A percentile compares a stretch with the other conserved stretches of the same genome.
phyloP scores from a whole-genome alignment of 1,284 basidiomycete species.

The Microbotryum silenes-acaulis region DNA sequence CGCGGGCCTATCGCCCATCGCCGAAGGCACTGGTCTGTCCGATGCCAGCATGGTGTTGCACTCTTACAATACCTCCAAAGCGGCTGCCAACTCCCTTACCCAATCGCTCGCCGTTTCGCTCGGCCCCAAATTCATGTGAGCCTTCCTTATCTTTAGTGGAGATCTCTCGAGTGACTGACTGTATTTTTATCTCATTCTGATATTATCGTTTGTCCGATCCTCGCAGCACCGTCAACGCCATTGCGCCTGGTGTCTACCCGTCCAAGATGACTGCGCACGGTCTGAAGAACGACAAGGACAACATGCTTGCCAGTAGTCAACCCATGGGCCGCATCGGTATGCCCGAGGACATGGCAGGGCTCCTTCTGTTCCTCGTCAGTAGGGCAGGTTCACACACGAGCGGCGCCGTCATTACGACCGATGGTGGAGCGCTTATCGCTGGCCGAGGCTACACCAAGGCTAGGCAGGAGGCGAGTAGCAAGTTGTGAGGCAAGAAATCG shows the following conservation, averaged over 20 bases:
- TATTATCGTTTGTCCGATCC: too few relatives aligned
- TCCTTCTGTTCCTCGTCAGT: constrained; percentile 40
- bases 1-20: constrained; percentile 53
- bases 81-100: constrained; percentile 68
- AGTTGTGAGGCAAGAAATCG: too few relatives aligned
- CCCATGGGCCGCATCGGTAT: constrained; percentile 36
- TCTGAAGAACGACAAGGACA: constrained; percentile 53
- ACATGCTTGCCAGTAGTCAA: constrained; percentile 32
- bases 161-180: constrained; percentile 12
- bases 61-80: constrained; percentile 46
- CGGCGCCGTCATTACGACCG: constrained; percentile 34
- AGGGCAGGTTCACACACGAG: constrained; percentile 40
- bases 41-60: constrained; percentile 51
- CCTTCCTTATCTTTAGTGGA: constrained; percentile 48
- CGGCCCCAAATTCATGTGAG: constrained; percentile 49
- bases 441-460: constrained; percentile 19
- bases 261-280: constrained; percentile 80
- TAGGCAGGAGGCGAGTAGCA: too few relatives aligned
- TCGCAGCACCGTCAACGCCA: constrained; percentile 65
- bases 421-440: constrained; percentile 23
- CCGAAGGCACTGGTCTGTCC: constrained; percentile 48
- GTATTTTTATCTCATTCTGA: background rate
- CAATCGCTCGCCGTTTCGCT: constrained; percentile 63
- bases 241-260: constrained; percentile 55
- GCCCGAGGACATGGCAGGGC: constrained; percentile 43